Conservation (phyloP, 805 yeast species). For the Lipomyces anomalus region DNA sequence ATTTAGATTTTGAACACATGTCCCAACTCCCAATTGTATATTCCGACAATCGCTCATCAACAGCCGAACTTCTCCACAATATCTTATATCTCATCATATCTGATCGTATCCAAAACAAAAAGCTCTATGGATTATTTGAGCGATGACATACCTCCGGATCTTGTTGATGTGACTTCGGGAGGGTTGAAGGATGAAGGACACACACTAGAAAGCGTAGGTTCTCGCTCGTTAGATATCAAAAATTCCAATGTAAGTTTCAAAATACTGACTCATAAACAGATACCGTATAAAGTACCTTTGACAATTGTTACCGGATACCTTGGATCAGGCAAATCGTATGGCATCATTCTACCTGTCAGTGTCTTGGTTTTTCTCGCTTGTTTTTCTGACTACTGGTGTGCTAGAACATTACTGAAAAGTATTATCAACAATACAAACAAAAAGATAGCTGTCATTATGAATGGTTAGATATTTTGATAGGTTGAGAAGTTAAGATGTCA, state of each 20-base stretch:
- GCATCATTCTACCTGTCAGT: not conserved
- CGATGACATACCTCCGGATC: conserved; percentile 8
- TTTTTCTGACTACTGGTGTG: not conserved
- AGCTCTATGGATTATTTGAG: too few species aligned
- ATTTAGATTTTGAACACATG: too few species aligned
- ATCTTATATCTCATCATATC: too few species aligned
- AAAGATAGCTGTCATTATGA: conserved; percentile 81
- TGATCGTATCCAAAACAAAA: too few species aligned
- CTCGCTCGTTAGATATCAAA: too few species aligned
- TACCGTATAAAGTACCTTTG: conserved; percentile 60
- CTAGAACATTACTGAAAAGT: conserved; percentile 60
- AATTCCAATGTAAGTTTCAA: too few species aligned
- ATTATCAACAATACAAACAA: conserved; percentile 65
- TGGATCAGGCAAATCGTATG: conserved; percentile 80
- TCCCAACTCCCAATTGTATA: too few species aligned
- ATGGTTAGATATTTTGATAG: too few species aligned
- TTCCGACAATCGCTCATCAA: too few species aligned
- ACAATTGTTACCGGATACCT: conserved; percentile 91
- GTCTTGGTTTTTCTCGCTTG: not conserved
- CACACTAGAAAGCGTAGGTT: not conserved
- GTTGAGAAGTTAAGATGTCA: too few species aligned
- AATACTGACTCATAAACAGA: not conserved
- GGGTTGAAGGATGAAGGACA: not conserved
- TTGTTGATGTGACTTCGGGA: conserved; percentile 5
- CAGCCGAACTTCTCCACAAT: too few species aligned